Conservation (phyloP, 345 rosid species). For the Eucalyptus virginea region DNA sequence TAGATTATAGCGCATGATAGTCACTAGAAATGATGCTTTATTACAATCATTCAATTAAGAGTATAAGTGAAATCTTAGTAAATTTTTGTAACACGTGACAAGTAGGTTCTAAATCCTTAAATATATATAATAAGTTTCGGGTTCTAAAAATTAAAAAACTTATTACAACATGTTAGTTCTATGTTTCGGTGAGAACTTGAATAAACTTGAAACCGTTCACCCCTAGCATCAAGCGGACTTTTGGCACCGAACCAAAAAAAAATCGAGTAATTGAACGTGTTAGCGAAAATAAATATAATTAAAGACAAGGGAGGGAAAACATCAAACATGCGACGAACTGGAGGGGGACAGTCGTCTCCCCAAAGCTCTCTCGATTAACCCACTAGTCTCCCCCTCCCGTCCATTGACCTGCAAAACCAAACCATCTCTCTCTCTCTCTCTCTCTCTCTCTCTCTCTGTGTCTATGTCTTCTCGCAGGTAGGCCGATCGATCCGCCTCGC, state of each 20-base stretch:
- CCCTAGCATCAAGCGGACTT: fast-evolving
- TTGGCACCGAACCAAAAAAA: neutral
- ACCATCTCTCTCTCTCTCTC: neutral
- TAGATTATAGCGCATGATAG: fast-evolving
- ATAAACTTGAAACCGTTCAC: too few relatives aligned
- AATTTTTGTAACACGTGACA: fast-evolving
- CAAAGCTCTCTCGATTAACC: neutral
- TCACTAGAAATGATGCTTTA: fast-evolving
- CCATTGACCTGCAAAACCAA: neutral
- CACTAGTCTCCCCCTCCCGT: neutral
- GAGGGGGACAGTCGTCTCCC: neutral
- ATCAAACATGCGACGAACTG: neutral
- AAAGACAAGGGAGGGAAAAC: neutral
- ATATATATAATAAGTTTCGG: fast-evolving
- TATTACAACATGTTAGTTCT: fast-evolving
- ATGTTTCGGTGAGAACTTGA: too few relatives aligned
- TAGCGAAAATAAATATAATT: neutral
- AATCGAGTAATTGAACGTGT: neutral
- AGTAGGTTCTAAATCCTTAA: too few relatives aligned
- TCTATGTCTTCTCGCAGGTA: neutral
- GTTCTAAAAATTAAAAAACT: fast-evolving
- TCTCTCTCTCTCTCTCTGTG: neutral
- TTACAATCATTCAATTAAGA: fast-evolving
- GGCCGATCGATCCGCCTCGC: neutral
- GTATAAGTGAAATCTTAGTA: fast-evolving